Evolutionary conservation across 2,329 filamentous ascomycete species (phyloP).

Genomic region (Beauveria pseudobassiana): DNA sequence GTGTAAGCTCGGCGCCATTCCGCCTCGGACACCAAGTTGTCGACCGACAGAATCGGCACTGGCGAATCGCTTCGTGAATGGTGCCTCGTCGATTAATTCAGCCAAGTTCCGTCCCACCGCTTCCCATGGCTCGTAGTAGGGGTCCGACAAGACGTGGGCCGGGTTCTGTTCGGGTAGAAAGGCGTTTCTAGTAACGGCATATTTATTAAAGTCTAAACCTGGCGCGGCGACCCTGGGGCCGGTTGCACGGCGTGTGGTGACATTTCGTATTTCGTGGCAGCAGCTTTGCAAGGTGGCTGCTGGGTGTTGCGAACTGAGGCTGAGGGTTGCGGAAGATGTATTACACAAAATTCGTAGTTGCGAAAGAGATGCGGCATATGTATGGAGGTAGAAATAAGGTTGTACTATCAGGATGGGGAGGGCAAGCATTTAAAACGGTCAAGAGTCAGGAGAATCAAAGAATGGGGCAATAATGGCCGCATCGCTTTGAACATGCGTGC

Average conservation of each 20-base stretch:
- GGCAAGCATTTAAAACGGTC: neutral
- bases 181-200: constrained; percentile 48
- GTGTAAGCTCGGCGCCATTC: constrained; percentile 81
- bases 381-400: neutral
- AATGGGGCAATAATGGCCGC: neutral
- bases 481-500: neutral
- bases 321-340: too few relatives aligned
- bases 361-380: too few relatives aligned
- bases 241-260: constrained; percentile 33
- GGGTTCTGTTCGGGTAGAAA: constrained; percentile 72
- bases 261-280: constrained; percentile 21
- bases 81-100: constrained; percentile 53
- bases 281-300: neutral
- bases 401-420: neutral
- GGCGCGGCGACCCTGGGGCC: constrained; percentile 14
- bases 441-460: neutral
- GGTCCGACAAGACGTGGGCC: constrained; percentile 53
- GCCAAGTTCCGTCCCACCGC: constrained; percentile 60
- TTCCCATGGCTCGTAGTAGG: constrained; percentile 80
- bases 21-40: constrained; percentile 51
- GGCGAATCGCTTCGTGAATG: constrained; percentile 55
- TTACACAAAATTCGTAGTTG: too few relatives aligned
- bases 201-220: constrained; percentile 26
- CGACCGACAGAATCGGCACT: constrained; percentile 63
- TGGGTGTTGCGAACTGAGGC: neutral